These are phyloP conservation scores for Quercus engelmannii DNA, from an alignment of 306 rosid genomes.

Conservation along the genomic window DNA sequence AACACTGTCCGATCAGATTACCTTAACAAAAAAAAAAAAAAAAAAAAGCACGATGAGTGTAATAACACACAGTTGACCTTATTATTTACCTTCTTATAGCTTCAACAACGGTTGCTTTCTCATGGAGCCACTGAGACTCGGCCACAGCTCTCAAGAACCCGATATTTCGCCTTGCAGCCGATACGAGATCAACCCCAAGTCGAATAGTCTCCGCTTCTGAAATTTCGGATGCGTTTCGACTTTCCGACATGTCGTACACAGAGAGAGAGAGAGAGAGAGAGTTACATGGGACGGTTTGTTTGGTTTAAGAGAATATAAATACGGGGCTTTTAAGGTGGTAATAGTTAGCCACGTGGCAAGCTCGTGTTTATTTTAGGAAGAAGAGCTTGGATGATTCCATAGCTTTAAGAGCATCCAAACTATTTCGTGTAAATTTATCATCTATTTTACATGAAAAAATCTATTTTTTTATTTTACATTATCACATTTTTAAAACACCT, in stretches of 20 bases:
- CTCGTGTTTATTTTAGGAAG: slow-evolving; percentile 16
- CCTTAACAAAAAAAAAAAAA: background rate
- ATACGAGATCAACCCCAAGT: slow-evolving; percentile 63
- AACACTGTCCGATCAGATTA: slow-evolving; percentile 17
- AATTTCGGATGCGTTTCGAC: slow-evolving; percentile 35
- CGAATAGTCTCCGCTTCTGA: slow-evolving; percentile 40
- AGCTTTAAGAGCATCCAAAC: too few relatives aligned
- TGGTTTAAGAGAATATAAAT: slow-evolving; percentile 9
- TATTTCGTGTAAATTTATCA: too few relatives aligned
- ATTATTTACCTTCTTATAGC: slow-evolving; percentile 70
- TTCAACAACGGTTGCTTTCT: slow-evolving; percentile 36
- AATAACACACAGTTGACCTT: background rate
- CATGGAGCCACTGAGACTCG: slow-evolving; percentile 60
- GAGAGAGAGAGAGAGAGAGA: background rate
- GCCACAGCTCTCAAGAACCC: slow-evolving; percentile 49
- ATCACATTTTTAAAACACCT: too few relatives aligned
- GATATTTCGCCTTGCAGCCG: slow-evolving; percentile 65
- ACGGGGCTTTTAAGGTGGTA: background rate
- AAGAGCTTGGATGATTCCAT: background rate
- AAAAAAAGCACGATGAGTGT: background rate
- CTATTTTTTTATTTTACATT: too few relatives aligned
- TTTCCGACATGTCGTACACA: slow-evolving; percentile 41
- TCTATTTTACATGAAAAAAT: too few relatives aligned
- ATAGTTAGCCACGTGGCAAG: background rate
- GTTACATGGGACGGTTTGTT: background rate